Evolutionary conservation across 371 early-diverging fungal genomes (phyloP).

Genomic region (Polyrhizophydium stewartii): DNA sequence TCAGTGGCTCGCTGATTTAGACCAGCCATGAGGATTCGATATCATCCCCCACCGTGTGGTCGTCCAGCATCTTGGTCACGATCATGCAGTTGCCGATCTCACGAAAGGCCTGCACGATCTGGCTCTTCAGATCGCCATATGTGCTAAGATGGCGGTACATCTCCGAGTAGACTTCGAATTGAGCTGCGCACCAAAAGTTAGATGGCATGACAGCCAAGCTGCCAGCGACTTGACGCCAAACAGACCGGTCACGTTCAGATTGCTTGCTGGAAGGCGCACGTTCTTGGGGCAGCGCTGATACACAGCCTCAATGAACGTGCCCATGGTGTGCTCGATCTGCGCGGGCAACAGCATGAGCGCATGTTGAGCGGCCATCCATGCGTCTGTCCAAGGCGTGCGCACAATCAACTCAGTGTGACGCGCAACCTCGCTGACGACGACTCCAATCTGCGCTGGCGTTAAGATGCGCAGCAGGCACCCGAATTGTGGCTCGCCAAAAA

Average conservation of each 20-base stretch:
- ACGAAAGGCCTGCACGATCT: slow-evolving; percentile 41
- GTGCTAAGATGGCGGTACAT: too few species aligned
- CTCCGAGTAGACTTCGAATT: too few species aligned
- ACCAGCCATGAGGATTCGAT: too few species aligned
- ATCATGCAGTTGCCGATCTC: slow-evolving; percentile 42
- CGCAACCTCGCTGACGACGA: background rate
- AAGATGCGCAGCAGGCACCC: background rate
- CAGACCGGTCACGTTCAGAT: background rate
- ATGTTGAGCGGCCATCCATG: too few species aligned
- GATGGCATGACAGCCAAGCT: background rate
- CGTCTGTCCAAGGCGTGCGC: background rate
- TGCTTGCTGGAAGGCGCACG: background rate
- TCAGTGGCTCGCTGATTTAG: too few species aligned
- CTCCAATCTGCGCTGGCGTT: background rate
- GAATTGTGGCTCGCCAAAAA: slow-evolving; percentile 5
- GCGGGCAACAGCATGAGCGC: too few species aligned
- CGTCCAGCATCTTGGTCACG: slow-evolving; percentile 23
- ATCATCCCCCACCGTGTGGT: slow-evolving; percentile 23
- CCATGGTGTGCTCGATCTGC: background rate
- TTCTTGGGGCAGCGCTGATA: slow-evolving; percentile 1
- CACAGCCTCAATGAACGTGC: slow-evolving; percentile 2
- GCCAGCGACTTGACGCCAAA: background rate
- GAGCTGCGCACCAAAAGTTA: slow-evolving; percentile 1
- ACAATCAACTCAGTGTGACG: background rate
- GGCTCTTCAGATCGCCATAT: slow-evolving; percentile 33